Evolutionary conservation across 177 flowering plant genomes (phyloP).

Genomic region (Telopea speciosissima): DNA sequence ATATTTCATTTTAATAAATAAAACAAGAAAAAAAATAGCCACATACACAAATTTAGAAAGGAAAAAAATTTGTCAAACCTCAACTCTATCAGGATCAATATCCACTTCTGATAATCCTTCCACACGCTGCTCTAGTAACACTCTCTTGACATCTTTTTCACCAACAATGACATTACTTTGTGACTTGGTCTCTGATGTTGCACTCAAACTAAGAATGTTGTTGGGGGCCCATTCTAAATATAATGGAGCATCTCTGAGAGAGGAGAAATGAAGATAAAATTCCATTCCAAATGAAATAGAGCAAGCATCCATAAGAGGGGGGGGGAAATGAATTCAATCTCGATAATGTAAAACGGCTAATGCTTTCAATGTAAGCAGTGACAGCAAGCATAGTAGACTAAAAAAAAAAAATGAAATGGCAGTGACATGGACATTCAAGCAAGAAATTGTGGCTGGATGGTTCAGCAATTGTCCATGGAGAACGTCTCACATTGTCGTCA

Average conservation of each 20-base stretch:
- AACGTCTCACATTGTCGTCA: too few species aligned
- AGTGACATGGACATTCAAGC: background rate
- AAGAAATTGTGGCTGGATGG: background rate
- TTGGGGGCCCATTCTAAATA: slow-evolving; percentile 95
- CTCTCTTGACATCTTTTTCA: slow-evolving; percentile 53
- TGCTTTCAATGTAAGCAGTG: background rate
- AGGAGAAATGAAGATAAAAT: slow-evolving; percentile 1
- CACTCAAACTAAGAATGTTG: slow-evolving; percentile 44
- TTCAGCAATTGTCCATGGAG: too few species aligned
- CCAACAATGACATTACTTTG: slow-evolving; percentile 31
- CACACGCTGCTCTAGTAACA: slow-evolving; percentile 47
- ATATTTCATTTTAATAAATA: background rate
- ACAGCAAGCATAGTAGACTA: background rate
- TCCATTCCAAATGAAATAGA: too few species aligned
- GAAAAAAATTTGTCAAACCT: slow-evolving; percentile 36
- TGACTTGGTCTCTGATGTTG: slow-evolving; percentile 24
- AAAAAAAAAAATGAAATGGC: background rate
- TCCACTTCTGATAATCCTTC: slow-evolving; percentile 54
- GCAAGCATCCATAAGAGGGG: too few species aligned
- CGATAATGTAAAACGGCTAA: slow-evolving; percentile 1
- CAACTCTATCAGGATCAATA: slow-evolving; percentile 79
- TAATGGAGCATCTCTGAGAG: slow-evolving; percentile 68
- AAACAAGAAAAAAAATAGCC: background rate
- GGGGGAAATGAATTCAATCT: background rate
- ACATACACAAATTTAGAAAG: background rate